Conservation (phyloP, 1,284 basidiomycete species). For the Sanghuangporus sanghuang region DNA sequence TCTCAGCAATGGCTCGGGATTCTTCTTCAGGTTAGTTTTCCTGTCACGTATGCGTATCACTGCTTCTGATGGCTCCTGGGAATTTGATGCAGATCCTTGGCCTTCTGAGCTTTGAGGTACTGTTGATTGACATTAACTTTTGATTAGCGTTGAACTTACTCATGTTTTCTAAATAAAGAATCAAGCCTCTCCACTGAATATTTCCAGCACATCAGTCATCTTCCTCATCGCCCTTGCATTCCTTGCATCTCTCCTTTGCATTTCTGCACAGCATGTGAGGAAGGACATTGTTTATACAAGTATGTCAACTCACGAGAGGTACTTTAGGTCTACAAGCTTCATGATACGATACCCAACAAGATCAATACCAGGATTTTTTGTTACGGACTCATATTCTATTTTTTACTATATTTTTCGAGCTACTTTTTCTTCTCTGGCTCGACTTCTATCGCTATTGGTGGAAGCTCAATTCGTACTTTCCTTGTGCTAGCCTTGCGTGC, state of each 20-base stretch:
- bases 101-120: slow-evolving; percentile 14
- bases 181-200: neutral
- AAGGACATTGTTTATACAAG: neutral
- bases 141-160: neutral
- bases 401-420: slow-evolving; percentile 3
- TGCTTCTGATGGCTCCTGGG: neutral
- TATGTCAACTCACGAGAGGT: slow-evolving; percentile 10
- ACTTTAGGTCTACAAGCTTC: slow-evolving; percentile 19
- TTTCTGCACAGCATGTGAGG: slow-evolving; percentile 2
- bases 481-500: neutral
- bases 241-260: neutral
- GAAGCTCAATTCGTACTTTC: slow-evolving; percentile 1
- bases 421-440: slow-evolving; percentile 8
- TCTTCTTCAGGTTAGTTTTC: slow-evolving; percentile 22
- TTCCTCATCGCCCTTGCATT: slow-evolving; percentile 6
- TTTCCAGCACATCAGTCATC: neutral
- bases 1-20: slow-evolving; percentile 22
- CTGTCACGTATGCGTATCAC: neutral
- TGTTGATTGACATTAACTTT: no score
- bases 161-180: neutral
- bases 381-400: slow-evolving; percentile 16
- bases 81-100: slow-evolving; percentile 22
- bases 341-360: slow-evolving; percentile 15
- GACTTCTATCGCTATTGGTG: slow-evolving; percentile 18
- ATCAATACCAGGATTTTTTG: slow-evolving; percentile 21